Base-by-base conservation (phyloP, 208 protist species). In the Acanthamoeba lenticulata region DNA sequence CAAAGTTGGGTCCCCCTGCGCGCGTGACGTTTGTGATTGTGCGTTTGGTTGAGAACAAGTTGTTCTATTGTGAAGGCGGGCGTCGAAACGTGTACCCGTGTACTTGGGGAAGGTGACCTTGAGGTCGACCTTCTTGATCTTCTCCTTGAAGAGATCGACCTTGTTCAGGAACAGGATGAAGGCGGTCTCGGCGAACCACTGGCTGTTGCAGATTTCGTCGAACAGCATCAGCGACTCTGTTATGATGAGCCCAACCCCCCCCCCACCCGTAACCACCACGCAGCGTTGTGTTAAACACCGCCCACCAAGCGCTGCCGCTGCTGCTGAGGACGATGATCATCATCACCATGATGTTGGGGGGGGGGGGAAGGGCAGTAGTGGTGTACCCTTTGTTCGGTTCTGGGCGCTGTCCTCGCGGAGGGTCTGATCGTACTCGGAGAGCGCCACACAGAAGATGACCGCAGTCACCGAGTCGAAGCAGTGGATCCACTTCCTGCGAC, bases 141-240 rank as follows among this genome's bases (percentile, higher is more conserved):
- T 98, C 49, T 98, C 94, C 69, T 93, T 72, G 93, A 98, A 98
- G 0, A 98, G 94, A 96, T 98, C 98, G 21, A 88, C 40, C 90
- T 98, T 98, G 94, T 98, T 98, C 24, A 98, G 92, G 88, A 98
- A 98, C 40, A 98, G 94, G 60, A 98, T 97, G 88, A 98, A 96
- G 21, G 96, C 95, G 1, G 96, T 97, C 5, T 95, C 89, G n/a
- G 92, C 42, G 67, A 98, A 98, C 92, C 96, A 98, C 34, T 92
- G 93, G 21, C 55, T 95, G 62, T 98, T 98, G 88, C 96, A 96
- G 85, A 98, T 98, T 65, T 98, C 38, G 29, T 97, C 96, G 92
- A 98, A 98, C 21, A 98, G 94, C 21, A 94, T 49, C 36, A 98
- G 52, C 13, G 96, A 95, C 88, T 98, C 74, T 85, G 72, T 7